Base-by-base conservation (phyloP, 192 early-diverging fungal genomes). In the Rhizophagus sp. region DNA sequence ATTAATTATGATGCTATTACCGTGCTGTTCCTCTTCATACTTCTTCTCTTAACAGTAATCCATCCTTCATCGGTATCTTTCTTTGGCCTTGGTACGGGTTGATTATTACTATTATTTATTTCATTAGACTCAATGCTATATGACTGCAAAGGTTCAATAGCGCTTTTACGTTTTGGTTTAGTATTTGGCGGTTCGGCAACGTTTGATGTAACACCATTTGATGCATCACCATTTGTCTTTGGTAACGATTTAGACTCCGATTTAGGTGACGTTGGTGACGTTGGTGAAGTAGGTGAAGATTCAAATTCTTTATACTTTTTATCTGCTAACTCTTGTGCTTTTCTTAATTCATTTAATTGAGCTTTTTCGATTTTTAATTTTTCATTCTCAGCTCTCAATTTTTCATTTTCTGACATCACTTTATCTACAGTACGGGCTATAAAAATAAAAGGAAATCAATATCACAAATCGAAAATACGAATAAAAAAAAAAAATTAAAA, bases 1-100 rank as follows among this genome's bases (percentile, higher is more conserved):
- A 70, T 44, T 70, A 30, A 70, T 44, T 36, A 68, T 68, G 33
- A 68, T 68, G 65, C 34, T n/a, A 70, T 70, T 70, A 70, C 68
- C 68, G 4, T 70, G n/a, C 68, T 70, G 68, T 44, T 44, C 68
- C 68, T 70, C 11, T 41, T 70, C 33, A 24, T 24, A 24, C 9
- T 41, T 39, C 68, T 70, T 41, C n/a, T 70, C 10, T 69, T 27
- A 22, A 70, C 68, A 12, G 68, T 70, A 24, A 70, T 3, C 68
- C 68, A 70, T n/a, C n/a, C 68, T 4, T 24, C 68, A 67, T 67
- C 33, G n/a, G 22, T 39, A 44, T 70, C 68, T n/a, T 70, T 70
- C 68, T 70, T 70, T 36, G 68, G 34, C 22, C 34, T 33, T 70
- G 68, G 34, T 44, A 70, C 47, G 22, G 34, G 52, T 22, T 57